Conservation (phyloP, 1,284 basidiomycete genomes). For the Agaricales sp. region DNA sequence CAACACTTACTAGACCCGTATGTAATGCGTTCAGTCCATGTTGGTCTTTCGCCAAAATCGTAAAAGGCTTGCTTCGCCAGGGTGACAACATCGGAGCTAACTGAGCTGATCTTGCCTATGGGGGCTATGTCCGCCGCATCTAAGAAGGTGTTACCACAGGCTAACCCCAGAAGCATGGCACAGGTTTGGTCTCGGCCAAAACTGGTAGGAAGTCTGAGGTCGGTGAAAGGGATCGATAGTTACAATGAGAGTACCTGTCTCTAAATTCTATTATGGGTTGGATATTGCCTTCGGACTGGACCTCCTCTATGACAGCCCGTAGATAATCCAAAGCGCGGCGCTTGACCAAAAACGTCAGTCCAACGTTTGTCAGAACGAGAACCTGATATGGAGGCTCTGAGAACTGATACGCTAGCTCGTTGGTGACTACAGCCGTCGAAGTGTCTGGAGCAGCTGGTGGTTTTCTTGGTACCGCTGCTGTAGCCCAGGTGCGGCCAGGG, state of each 20-base stretch:
- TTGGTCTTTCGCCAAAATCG: slow-evolving; percentile 74
- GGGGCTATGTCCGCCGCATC: slow-evolving; percentile 38
- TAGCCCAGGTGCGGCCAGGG: slow-evolving; percentile 77
- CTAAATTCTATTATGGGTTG: slow-evolving; percentile 66
- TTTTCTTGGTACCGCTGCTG: slow-evolving; percentile 45
- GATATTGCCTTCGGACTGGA: slow-evolving; percentile 53
- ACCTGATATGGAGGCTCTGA: slow-evolving; percentile 67
- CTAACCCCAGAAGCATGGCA: slow-evolving; percentile 80
- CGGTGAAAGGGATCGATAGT: slow-evolving; percentile 6
- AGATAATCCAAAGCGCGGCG: slow-evolving; percentile 79
- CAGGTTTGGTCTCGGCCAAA: slow-evolving; percentile 86
- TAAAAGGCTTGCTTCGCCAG: slow-evolving; percentile 77
- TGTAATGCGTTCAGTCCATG: slow-evolving; percentile 68
- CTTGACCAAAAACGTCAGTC: slow-evolving; percentile 77
- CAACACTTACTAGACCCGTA: slow-evolving; percentile 47
- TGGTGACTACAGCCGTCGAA: slow-evolving; percentile 43
- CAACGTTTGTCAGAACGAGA: slow-evolving; percentile 79
- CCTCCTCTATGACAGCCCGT: slow-evolving; percentile 62
- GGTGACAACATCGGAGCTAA: slow-evolving; percentile 50
- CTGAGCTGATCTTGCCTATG: slow-evolving; percentile 37
- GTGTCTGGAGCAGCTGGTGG: slow-evolving; percentile 23
- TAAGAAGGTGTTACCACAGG: slow-evolving; percentile 68
- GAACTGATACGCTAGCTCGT: slow-evolving; percentile 78
- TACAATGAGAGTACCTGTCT: slow-evolving; percentile 39
- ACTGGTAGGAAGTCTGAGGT: slow-evolving; percentile 27